Base-by-base conservation (phyloP, 176 grass and related monocot genomes). In the Juncus effusus region DNA sequence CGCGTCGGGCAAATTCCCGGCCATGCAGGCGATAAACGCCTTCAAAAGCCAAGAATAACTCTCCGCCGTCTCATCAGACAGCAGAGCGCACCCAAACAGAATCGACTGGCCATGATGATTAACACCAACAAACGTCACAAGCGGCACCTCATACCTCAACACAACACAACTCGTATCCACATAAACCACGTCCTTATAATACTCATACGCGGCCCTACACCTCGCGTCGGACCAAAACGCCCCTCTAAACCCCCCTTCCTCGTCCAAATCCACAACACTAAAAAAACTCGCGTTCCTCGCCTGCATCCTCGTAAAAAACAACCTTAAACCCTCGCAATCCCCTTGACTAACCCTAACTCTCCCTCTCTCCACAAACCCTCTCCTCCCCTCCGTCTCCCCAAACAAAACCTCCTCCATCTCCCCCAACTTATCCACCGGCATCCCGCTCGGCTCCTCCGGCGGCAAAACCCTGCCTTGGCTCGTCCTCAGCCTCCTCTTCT, bases 301-400 rank as follows among this genome's bases (percentile, higher is more conserved):
- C 37, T 97, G 94, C 88, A 97, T 97, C 60, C 82, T 78, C 9
- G 94, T 97, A 51, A 93, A 93, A 80, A 97, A 97, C 67, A 97
- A 70, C 10, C 85, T 65, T 75, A 92, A 76, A 35, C 85, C 78
- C 80, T 97, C 94, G 11, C 88, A 79, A 89, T 93, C 88, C 37
- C 94, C 88, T 80, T 69, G 79, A 14, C 84, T 82, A 61, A 97
- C 59, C 75, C 88, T 92, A 71, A 93, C 70, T 41, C 68, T 64
- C 41, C 88, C 88, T 55, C 94, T 85, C 72, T 89, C 80, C 14
- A 83, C 87, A 42, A 83, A 91, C 75, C 50, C 77, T 75, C 50
- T 74, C 74, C 73, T 76, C 81, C 83, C 66, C 39, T 86, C 80
- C 67, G 67, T 89, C 85, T 97, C 93, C 16, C 82, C 80, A 75